A percentile compares a stretch with the other conserved stretches of the same genome.
These are phyloP conservation scores for Raffaelea arxii DNA, from an alignment of 2,329 filamentous ascomycete genomes.

Conservation along the genomic window DNA sequence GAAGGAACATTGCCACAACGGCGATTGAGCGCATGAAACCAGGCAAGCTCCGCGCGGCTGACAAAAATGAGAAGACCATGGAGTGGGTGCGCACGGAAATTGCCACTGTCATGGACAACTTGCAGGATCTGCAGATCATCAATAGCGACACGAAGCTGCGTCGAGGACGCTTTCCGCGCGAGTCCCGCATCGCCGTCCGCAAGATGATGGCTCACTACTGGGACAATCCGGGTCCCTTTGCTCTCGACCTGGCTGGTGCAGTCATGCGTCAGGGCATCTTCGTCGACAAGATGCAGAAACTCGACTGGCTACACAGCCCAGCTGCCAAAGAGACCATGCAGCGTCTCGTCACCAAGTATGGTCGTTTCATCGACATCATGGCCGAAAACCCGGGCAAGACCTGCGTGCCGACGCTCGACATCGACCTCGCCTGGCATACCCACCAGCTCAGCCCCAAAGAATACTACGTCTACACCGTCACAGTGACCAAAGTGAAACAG, in stretches of 20 bases:
- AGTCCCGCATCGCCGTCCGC: constrained; percentile 37
- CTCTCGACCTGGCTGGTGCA: constrained; percentile 54
- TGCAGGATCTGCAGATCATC: constrained; percentile 20
- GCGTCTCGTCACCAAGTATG: constrained; percentile 55
- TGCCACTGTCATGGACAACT: constrained; percentile 31
- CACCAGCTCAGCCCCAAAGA: constrained; percentile 58
- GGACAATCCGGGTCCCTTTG: constrained; percentile 56
- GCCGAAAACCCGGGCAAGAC: constrained; percentile 30
- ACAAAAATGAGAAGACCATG: constrained; percentile 28
- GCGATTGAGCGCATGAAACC: constrained; percentile 30
- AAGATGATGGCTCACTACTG: constrained; percentile 65
- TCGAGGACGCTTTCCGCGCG: constrained; percentile 5
- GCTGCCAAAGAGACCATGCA: constrained; percentile 52
- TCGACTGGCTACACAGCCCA: constrained; percentile 72
- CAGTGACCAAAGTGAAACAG: constrained; percentile 18
- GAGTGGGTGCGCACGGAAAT: constrained; percentile 40
- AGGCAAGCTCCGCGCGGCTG: background rate
- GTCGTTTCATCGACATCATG: constrained; percentile 54
- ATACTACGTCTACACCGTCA: constrained; percentile 52
- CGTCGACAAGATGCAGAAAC: constrained; percentile 60
- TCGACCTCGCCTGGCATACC: constrained; percentile 73
- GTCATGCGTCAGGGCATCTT: constrained; percentile 58
- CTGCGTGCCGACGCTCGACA: constrained; percentile 62
- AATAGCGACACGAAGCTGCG: background rate
- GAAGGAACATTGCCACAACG: constrained; percentile 29